phyloP scores from a whole-genome alignment of 352 stramenopile genomes.

The Phytophthora cactorum region DNA sequence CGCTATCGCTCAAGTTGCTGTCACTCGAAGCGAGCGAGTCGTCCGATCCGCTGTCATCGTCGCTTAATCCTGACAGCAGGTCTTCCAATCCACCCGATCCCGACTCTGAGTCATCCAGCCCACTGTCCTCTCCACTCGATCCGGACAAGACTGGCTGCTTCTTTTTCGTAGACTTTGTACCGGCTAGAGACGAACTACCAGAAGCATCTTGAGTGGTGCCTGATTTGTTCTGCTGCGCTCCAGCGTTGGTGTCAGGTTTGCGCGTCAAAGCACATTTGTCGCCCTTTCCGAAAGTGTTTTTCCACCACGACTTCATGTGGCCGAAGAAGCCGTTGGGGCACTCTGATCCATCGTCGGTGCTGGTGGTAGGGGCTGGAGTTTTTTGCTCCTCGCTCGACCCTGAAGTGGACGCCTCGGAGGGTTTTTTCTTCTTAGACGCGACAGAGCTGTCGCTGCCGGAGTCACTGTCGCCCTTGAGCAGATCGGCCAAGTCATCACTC shows the following conservation, averaged over 20 bases:
- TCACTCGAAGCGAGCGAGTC: not conserved
- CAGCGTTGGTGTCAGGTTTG: not conserved
- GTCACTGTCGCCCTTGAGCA: too few relatives aligned
- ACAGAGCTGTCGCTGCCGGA: too few relatives aligned
- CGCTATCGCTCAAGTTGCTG: too few relatives aligned
- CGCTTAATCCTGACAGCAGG: not conserved
- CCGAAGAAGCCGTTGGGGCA: not conserved
- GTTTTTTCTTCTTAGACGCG: too few relatives aligned
- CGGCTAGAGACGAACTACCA: not conserved
- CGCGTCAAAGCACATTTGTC: constrained; percentile 2
- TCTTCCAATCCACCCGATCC: not conserved
- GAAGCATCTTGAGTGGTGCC: not conserved
- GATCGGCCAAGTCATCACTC: too few relatives aligned
- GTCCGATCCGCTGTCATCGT: not conserved
- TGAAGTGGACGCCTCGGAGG: too few relatives aligned
- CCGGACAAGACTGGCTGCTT: not conserved
- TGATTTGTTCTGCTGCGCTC: not conserved
- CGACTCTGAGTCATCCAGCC: not conserved
- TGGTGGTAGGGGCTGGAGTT: not conserved
- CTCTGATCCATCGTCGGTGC: not conserved
- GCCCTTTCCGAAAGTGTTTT: constrained; percentile 2
- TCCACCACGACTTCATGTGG: constrained; percentile 9
- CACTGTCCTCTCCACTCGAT: not conserved
- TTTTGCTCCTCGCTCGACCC: not conserved
- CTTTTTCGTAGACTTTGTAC: not conserved